Evolutionary conservation across 352 stramenopile genomes (phyloP), one percentile per base, ranked within the genome.

Genomic region (Phytophthora boehmeriae): DNA sequence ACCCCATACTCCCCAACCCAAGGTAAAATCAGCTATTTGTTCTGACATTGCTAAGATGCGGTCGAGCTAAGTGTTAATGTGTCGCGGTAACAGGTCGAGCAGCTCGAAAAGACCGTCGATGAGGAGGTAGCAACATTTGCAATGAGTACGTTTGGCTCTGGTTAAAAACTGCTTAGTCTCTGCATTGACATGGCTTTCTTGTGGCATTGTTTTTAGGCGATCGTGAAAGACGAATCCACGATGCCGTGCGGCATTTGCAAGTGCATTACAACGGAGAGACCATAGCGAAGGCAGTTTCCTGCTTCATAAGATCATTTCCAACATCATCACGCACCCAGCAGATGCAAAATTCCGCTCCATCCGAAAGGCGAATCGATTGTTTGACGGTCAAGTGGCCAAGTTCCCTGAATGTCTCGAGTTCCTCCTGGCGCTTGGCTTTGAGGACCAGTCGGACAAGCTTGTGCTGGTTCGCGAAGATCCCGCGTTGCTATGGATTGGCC

Each of bases 241-340:
- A 61, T 16, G 71, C 85, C 9, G 54, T 90, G 6, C 68, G 54
- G 28, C 55, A 63, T 16, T 59, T 93, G 0, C 72, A 76, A 20
- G 13, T 17, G 4, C 73, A 74, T 5, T 70, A 86, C 49, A 54
- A 54, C 17, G 13, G 32, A 0, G 72, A 85, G 2, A n/a, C 35
- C 16, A 76, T 80, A 3, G n/a, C 44, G 3, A 78, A 69, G 14
- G 71, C 83, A 3, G 66, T 66, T 0, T 74, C 2, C 34, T 89
- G 19, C 68, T 94, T 14, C 57, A 89, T 56, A 85, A 86, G 49
- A 86, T 94, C 59, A 67, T 94, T 10, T 79, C 75, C 32, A 94
- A 94, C 66, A 81, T 94, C 49, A 66, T 89, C n/a, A 28, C 66
- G n/a, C 59, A 90, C 36, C 76, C 83, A 1, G 17, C 28, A 2